A percentile compares a stretch with the other conserved stretches of the same genome.
These are phyloP conservation scores for Hibiscus trionum DNA, from an alignment of 345 rosid genomes.

Conservation along the genomic window DNA sequence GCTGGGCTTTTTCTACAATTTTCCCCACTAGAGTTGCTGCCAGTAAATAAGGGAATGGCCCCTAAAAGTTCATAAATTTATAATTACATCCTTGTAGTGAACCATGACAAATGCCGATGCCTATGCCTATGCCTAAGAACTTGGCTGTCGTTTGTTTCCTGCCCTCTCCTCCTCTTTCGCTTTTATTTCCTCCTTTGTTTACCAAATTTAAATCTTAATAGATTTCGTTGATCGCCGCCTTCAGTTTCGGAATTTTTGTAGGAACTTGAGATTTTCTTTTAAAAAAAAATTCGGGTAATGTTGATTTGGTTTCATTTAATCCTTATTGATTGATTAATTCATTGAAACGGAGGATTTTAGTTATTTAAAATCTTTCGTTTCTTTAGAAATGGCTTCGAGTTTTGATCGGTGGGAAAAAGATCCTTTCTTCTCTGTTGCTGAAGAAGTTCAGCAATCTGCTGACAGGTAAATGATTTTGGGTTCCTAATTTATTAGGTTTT, in stretches of 20 bases:
- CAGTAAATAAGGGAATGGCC: not conserved
- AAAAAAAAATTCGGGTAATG: not conserved
- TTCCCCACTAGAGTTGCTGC: no score
- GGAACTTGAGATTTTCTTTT: not conserved
- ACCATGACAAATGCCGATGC: not conserved
- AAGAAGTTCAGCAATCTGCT: slow-evolving; percentile 94
- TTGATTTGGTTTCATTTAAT: not conserved
- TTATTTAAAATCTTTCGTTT: not conserved
- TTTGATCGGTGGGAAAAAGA: slow-evolving; percentile 97
- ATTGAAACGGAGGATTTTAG: not conserved
- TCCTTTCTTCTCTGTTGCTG: slow-evolving; percentile 89
- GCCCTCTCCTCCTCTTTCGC: not conserved
- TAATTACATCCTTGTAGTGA: not conserved
- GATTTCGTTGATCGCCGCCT: slow-evolving; percentile 3
- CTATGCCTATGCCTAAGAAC: not conserved
- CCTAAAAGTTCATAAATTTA: not conserved
- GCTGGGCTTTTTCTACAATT: no score
- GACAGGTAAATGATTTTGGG: slow-evolving; percentile 44
- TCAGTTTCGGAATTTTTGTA: not conserved
- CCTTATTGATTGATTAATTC: not conserved
- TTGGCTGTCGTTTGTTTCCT: not conserved
- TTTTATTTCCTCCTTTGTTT: not conserved
- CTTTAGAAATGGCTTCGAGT: slow-evolving; percentile 49
- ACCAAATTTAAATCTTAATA: not conserved
- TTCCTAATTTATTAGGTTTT: not conserved